Evolutionary conservation across 345 rosid genomes (phyloP), one percentile per base, ranked within the genome.

Genomic region (Hevea brasiliensis): DNA sequence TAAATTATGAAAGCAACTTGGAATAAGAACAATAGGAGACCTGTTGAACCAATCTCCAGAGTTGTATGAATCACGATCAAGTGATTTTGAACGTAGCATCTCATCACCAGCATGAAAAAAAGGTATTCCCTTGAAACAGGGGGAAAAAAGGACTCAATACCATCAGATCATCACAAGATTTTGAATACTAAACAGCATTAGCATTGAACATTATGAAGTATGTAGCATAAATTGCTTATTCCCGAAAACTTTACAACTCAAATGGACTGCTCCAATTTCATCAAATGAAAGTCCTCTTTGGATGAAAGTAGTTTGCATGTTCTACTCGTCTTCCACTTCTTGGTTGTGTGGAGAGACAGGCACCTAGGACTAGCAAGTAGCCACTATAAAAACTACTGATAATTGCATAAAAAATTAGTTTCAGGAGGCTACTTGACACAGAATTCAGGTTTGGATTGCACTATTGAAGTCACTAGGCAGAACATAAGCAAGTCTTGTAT

Each of bases 11-110:
- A 51, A 67, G 3, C 50, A 55, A 15, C 51, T 72, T 17, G 17
- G 41, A 76, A 74, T 13, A 51, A 62, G 42, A 72, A 75, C 47
- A 50, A 67, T 53, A 61, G 65, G 75, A 65, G 62, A 92, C 98
- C 96, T 94, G 76, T 94, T 94, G 81, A 94, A 90, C 97, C 97
- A 94, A 80, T 94, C 98, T 72, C 97, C 98, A 23, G 98, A 94
- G 74, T 94, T 88, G 90, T 94, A 92, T 20, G 98, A 94, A 86
- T 94, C 98, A 44, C 97, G 95, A 77, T 94, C 98, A 79, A 94
- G 90, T 63, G 95, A 94, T 82, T 94, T 92, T 54, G 98, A 94
- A 81, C 98, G 93, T 68, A 94, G 82, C 83, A 92, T 83, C 86
- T 94, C 98, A 71, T 94, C 98, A 70, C 98, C 97, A 48, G 90